Evolutionary conservation across 345 rosid genomes (phyloP).

Genomic region (Ceriops tagal): DNA sequence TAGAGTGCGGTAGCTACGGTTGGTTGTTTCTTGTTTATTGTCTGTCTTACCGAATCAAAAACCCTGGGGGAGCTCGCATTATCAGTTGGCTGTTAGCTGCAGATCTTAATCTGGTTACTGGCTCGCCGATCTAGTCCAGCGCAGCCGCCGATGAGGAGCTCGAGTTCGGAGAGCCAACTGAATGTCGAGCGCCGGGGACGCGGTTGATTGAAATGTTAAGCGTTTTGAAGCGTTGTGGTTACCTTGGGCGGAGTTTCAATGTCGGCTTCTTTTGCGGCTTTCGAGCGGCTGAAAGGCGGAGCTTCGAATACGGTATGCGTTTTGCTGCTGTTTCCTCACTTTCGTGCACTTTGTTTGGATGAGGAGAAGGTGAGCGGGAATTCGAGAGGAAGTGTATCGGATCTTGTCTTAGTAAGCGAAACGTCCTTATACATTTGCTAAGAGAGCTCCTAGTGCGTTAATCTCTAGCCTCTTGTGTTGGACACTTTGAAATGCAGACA

Average conservation of each 20-base stretch:
- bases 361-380: slow-evolving; percentile 1
- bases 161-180: slow-evolving; percentile 17
- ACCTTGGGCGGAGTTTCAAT: slow-evolving; percentile 30
- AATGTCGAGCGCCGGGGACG: slow-evolving; percentile 14
- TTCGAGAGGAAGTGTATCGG: neutral
- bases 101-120: slow-evolving; percentile 33
- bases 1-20: slow-evolving; percentile 24
- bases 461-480: neutral
- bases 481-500: neutral
- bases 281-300: slow-evolving; percentile 72
- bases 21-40: slow-evolving; percentile 29
- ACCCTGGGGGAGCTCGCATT: slow-evolving; percentile 18
- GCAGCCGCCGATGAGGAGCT: neutral
- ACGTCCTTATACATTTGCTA: neutral
- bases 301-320: slow-evolving; percentile 66
- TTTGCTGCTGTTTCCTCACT: neutral
- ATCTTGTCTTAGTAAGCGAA: neutral
- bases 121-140: slow-evolving; percentile 22
- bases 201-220: slow-evolving; percentile 22
- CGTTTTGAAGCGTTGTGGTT: neutral
- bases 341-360: slow-evolving; percentile 9
- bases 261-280: slow-evolving; percentile 79
- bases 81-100: neutral
- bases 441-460: neutral
- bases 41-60: slow-evolving; percentile 7